Percentiles rank a stretch among this genome's conserved stretches.
Conservation (phyloP, 306 rosid species). For the Quillaja saponaria region DNA sequence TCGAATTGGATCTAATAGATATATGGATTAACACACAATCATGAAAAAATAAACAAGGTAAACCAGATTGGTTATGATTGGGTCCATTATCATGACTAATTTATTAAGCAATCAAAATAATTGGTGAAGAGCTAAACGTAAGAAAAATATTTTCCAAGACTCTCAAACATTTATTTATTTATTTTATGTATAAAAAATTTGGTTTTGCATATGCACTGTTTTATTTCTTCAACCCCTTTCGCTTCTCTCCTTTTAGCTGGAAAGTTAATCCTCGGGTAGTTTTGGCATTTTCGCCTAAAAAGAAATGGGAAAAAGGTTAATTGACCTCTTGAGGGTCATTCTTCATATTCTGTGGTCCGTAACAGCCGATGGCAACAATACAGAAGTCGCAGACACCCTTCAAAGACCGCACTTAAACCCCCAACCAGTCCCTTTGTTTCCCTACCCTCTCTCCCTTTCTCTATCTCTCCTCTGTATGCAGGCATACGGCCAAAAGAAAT, state of each 20-base stretch:
- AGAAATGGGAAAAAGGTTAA: slow-evolving; percentile 26
- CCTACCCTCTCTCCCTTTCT: slow-evolving; percentile 2
- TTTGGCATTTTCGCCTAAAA: slow-evolving; percentile 25
- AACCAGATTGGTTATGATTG: no score
- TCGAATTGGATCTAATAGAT: no score
- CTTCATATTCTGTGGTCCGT: slow-evolving; percentile 61
- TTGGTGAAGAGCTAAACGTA: no score
- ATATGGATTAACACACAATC: no score
- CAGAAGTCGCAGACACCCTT: slow-evolving; percentile 30
- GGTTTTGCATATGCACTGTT: not conserved
- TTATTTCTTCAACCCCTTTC: not conserved
- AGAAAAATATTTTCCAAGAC: no score
- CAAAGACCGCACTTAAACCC: slow-evolving; percentile 43
- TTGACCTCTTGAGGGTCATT: slow-evolving; percentile 27
- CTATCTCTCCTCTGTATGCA: not conserved
- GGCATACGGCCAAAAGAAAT: slow-evolving; percentile 33
- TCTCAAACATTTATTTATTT: no score
- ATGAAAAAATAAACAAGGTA: no score
- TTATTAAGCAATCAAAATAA: no score
- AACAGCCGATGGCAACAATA: slow-evolving; percentile 40
- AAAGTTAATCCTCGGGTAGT: slow-evolving; percentile 17
- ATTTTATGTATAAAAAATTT: no score
- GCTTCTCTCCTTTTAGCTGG: not conserved
- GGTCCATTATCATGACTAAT: no score
- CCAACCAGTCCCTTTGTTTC: slow-evolving; percentile 17